A percentile compares a stretch with the other conserved stretches of the same genome.
These are phyloP conservation scores for Diaporthe destruens DNA, from an alignment of 2,329 filamentous ascomycete species.

Conservation along the genomic window DNA sequence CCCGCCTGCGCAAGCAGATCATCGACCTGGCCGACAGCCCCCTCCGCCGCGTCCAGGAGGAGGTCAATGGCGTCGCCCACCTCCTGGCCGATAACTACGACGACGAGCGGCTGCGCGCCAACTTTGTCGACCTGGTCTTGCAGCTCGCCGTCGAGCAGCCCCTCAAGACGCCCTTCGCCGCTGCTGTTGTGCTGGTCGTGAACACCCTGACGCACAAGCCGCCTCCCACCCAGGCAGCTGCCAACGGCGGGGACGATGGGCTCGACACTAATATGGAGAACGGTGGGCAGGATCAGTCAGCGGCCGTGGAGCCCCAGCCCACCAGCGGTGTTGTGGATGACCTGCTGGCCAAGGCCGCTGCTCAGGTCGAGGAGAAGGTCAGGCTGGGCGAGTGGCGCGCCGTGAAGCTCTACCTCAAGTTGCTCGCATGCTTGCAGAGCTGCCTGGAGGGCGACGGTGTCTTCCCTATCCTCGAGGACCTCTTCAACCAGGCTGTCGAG, in stretches of 20 bases:
- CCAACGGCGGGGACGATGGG: slow-evolving; percentile 34
- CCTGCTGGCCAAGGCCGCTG: slow-evolving; percentile 73
- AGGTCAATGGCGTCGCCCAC: slow-evolving; percentile 80
- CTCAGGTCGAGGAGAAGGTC: slow-evolving; percentile 75
- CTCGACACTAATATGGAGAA: slow-evolving; percentile 39
- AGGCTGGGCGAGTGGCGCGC: slow-evolving; percentile 85
- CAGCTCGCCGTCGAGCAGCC: slow-evolving; percentile 91
- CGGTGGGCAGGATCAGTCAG: slow-evolving; percentile 10
- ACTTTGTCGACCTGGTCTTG: slow-evolving; percentile 79
- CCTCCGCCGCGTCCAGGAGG: slow-evolving; percentile 81
- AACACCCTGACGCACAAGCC: slow-evolving; percentile 71
- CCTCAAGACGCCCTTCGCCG: slow-evolving; percentile 96
- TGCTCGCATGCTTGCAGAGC: slow-evolving; percentile 87
- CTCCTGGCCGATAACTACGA: slow-evolving; percentile 86
- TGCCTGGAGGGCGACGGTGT: slow-evolving; percentile 86
- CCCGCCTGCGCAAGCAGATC: slow-evolving; percentile 82
- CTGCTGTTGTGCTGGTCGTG: slow-evolving; percentile 82
- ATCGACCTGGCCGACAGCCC: slow-evolving; percentile 86
- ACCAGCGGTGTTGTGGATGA: slow-evolving; percentile 74
- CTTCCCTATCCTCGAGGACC: slow-evolving; percentile 85
- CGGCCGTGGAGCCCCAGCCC: slow-evolving; percentile 30
- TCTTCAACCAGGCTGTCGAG: slow-evolving; percentile 93
- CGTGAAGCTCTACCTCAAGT: slow-evolving; percentile 90
- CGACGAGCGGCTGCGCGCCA: slow-evolving; percentile 80
- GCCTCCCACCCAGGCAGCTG: slow-evolving; percentile 56